Percentiles rank a stretch among this genome's conserved stretches.
Evolutionary conservation across 148 eudicot genomes (phyloP).

Genomic region (Polygonum aviculare): DNA sequence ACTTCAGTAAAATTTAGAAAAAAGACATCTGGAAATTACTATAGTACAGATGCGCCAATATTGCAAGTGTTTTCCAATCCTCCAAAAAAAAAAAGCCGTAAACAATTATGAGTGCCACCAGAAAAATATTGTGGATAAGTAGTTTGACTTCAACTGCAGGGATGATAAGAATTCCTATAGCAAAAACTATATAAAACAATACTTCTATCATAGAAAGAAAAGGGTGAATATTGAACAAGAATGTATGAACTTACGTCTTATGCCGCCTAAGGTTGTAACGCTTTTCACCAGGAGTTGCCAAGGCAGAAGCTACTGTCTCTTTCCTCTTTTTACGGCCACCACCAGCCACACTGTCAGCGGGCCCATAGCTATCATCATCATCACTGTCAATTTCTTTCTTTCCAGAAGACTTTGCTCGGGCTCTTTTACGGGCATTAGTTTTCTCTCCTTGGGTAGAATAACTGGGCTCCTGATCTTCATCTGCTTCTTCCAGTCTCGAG

Average conservation of each 20-base stretch:
- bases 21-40: neutral
- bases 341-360: slow-evolving; percentile 54
- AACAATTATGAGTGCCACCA: neutral
- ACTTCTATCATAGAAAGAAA: neutral
- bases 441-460: slow-evolving; percentile 27
- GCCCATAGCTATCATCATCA: slow-evolving; percentile 49
- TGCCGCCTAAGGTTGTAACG: slow-evolving; percentile 82
- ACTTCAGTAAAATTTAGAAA: neutral
- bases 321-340: slow-evolving; percentile 67
- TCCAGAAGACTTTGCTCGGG: slow-evolving; percentile 37
- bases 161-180: neutral
- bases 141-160: neutral
- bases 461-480: slow-evolving; percentile 20
- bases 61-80: neutral
- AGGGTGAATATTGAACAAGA: neutral
- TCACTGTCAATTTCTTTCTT: slow-evolving; percentile 42
- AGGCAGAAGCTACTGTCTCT: slow-evolving; percentile 38
- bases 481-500: slow-evolving; percentile 13
- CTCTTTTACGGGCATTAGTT: slow-evolving; percentile 42
- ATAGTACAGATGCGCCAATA: neutral
- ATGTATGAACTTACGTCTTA: slow-evolving; percentile 46
- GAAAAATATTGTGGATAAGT: neutral
- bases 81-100: neutral
- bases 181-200: neutral
- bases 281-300: slow-evolving; percentile 49